phyloP scores from a whole-genome alignment of 495 filamentous ascomycete species.

The Podospora australis region DNA sequence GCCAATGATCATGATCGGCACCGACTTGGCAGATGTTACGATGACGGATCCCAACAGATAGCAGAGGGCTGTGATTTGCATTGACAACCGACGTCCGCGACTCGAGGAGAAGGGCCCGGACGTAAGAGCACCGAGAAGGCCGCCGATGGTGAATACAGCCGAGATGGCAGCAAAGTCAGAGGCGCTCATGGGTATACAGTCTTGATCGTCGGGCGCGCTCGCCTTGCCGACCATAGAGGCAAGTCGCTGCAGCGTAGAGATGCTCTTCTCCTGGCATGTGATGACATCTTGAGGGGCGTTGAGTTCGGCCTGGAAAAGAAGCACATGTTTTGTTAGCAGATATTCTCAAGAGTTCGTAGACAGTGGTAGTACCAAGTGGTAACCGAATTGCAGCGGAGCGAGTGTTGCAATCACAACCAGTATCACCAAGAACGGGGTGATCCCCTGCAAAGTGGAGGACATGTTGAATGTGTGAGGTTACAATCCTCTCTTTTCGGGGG shows the following conservation, averaged over 20 bases:
- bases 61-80: constrained; percentile 66
- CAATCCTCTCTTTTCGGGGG: background rate
- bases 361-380: constrained; percentile 66
- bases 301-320: constrained; percentile 65
- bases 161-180: constrained; percentile 73
- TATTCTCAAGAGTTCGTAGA: background rate
- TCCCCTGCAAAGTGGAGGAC: constrained; percentile 32
- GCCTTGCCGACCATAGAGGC: constrained; percentile 21
- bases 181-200: constrained; percentile 78
- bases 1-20: constrained; percentile 61
- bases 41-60: constrained; percentile 70
- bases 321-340: constrained; percentile 19
- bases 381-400: constrained; percentile 89
- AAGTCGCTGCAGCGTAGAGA: constrained; percentile 34
- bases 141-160: constrained; percentile 88
- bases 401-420: constrained; percentile 60
- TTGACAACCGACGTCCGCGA: constrained; percentile 64
- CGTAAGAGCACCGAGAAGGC: constrained; percentile 71
- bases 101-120: constrained; percentile 66
- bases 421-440: constrained; percentile 60
- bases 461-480: constrained; percentile 15
- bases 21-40: constrained; percentile 63
- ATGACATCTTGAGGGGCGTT: constrained; percentile 91
- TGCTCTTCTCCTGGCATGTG: constrained; percentile 63
- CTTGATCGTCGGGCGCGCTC: constrained; percentile 42